Base-by-base conservation (phyloP, 225 moss, liverwort and hornwort genomes). In the Bryum argenteum region DNA sequence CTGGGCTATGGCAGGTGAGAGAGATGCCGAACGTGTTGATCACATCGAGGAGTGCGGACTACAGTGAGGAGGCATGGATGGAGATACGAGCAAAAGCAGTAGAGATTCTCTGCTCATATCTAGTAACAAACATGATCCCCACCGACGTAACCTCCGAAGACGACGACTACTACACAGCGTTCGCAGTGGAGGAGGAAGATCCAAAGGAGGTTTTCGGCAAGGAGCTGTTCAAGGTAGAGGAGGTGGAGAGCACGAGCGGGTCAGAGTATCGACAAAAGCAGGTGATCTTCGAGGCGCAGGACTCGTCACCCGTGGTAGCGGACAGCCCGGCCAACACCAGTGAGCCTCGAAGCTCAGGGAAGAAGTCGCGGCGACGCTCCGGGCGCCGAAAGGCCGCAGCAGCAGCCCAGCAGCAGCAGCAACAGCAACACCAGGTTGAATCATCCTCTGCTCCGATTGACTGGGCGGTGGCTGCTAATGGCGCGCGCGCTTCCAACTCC, bases 41-140 rank as follows among this genome's bases (percentile, higher is more conserved):
- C 66, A 71, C 89, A 33, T 93, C 96, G 37, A 88, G 87, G 65
- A 96, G 96, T 80, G 96, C 93, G 19, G 93, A 96, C 76, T 93
- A 91, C 75, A 96, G 96, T 64, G 96, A 96, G 79, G 96, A 93
- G 75, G 96, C 93, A 20, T 96, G 96, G 96, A 78, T 90, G 61
- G 96, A 96, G 71, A 89, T 96, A 42, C 87, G 96, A 57, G 85
- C 80, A 4, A 91, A 96, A 65, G 78, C 87, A 10, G 89, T 96
- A 52, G 88, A 90, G 57, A 87, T 88, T 61, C 75, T 96, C 51
- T 83, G 91, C 51, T 91, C 91, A 16, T 96, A 84, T 81, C 83
- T 96, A 48, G 83, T 93, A 20, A 89, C 84, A 39, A 88, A 85
- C 60, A 78, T 87, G 41, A 73, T 93, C 55, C 90, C 93, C 16